Evolutionary conservation across 2,329 filamentous ascomycete genomes (phyloP).

Genomic region (Diplodia intermedia): DNA sequence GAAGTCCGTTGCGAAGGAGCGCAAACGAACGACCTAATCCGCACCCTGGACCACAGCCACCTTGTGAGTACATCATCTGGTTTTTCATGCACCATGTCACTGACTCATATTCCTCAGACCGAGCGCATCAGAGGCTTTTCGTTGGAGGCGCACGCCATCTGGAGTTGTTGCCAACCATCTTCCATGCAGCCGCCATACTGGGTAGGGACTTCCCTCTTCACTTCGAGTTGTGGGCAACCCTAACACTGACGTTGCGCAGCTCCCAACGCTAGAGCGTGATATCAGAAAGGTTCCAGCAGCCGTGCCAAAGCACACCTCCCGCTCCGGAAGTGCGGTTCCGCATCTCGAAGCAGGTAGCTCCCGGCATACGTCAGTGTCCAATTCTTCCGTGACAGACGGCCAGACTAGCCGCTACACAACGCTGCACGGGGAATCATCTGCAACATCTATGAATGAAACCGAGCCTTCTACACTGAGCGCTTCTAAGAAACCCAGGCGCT

Average conservation of each 20-base stretch:
- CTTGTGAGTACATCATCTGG: slow-evolving; percentile 45
- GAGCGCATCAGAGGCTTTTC: slow-evolving; percentile 63
- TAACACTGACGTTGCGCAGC: slow-evolving; percentile 36
- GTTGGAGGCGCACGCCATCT: slow-evolving; percentile 60
- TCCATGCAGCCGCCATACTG: slow-evolving; percentile 58
- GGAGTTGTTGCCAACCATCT: slow-evolving; percentile 54
- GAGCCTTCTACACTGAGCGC: slow-evolving; percentile 16
- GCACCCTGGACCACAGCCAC: slow-evolving; percentile 56
- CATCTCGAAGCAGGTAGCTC: slow-evolving; percentile 40
- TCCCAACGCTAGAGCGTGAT: slow-evolving; percentile 55
- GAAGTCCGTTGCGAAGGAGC: slow-evolving; percentile 58
- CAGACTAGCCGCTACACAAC: slow-evolving; percentile 43
- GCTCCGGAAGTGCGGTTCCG: slow-evolving; percentile 37
- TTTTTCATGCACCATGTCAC: not conserved
- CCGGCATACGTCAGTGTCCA: slow-evolving; percentile 47
- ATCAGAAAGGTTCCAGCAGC: slow-evolving; percentile 60
- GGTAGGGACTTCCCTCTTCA: slow-evolving; percentile 40
- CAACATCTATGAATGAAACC: slow-evolving; percentile 44
- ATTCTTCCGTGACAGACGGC: slow-evolving; percentile 47
- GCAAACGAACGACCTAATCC: slow-evolving; percentile 48
- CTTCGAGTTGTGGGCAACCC: not conserved
- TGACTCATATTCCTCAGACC: slow-evolving; percentile 39
- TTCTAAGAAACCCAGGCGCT: slow-evolving; percentile 12
- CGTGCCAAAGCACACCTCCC: slow-evolving; percentile 40
- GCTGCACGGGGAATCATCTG: slow-evolving; percentile 45